These are phyloP conservation scores for Sonneratia alba DNA, from an alignment of 345 rosid species.

Conservation along the genomic window DNA sequence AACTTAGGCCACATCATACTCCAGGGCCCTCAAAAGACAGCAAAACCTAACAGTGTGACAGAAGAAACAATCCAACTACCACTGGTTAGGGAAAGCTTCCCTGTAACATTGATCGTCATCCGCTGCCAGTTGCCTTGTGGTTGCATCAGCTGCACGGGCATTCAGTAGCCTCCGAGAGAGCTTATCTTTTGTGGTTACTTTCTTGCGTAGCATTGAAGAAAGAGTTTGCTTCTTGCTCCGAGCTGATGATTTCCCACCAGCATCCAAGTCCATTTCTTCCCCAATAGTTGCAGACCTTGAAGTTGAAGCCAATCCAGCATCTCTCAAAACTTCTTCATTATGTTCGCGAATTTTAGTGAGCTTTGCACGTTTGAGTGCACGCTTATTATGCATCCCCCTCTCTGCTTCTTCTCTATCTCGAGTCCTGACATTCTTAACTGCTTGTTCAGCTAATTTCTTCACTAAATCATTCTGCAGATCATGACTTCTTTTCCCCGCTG, in stretches of 20 bases:
- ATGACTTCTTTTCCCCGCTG: conserved; percentile 18
- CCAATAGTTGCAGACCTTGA: conserved; percentile 44
- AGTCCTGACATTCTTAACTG: conserved; percentile 56
- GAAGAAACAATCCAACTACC: conserved; percentile 30
- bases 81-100: conserved; percentile 78
- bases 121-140: conserved; percentile 32
- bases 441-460: conserved; percentile 61
- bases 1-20: not conserved
- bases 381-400: conserved; percentile 46
- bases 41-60: not conserved
- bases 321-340: conserved; percentile 60
- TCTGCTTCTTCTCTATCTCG: conserved; percentile 41
- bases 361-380: conserved; percentile 49
- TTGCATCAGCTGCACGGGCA: conserved; percentile 39
- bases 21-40: not conserved
- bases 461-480: conserved; percentile 35
- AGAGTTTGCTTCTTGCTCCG: conserved; percentile 52
- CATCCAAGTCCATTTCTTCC: conserved; percentile 26
- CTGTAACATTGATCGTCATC: conserved; percentile 52
- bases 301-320: conserved; percentile 74
- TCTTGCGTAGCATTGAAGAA: conserved; percentile 50
- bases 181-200: conserved; percentile 58
- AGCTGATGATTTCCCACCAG: conserved; percentile 21
- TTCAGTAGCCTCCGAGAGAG: conserved; percentile 45
- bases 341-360: conserved; percentile 66